Percentiles rank a stretch among this genome's conserved stretches.
Conservation (phyloP, 2,329 filamentous ascomycete species). For the Phoma sp. region DNA sequence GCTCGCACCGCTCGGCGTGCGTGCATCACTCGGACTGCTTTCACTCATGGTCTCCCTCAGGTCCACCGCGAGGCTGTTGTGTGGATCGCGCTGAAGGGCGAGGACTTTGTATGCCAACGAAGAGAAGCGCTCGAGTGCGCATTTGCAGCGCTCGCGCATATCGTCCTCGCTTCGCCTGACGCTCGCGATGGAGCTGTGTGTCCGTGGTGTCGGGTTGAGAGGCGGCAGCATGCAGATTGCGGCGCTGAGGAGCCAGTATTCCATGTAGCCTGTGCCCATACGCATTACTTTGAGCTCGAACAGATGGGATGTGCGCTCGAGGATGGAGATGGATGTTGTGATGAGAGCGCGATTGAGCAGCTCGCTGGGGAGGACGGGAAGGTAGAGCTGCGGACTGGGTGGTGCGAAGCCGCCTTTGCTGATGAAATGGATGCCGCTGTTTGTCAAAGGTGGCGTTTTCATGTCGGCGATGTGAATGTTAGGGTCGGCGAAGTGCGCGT, state of each 20-base stretch:
- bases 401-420: slow-evolving; percentile 12
- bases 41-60: slow-evolving; percentile 29
- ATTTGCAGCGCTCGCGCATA: slow-evolving; percentile 32
- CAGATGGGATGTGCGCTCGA: slow-evolving; percentile 38
- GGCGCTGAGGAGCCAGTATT: slow-evolving; percentile 45
- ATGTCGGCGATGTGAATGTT: slow-evolving; percentile 1
- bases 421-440: neutral
- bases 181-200: slow-evolving; percentile 20
- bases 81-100: slow-evolving; percentile 40
- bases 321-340: slow-evolving; percentile 35
- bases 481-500: slow-evolving; percentile 8
- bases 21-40: slow-evolving; percentile 6
- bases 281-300: slow-evolving; percentile 47
- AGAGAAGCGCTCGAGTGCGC: slow-evolving; percentile 38
- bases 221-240: slow-evolving; percentile 41
- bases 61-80: slow-evolving; percentile 28
- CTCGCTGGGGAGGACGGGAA: slow-evolving; percentile 32
- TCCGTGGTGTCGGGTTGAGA: slow-evolving; percentile 16
- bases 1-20: slow-evolving; percentile 3
- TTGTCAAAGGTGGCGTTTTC: neutral
- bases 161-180: slow-evolving; percentile 26
- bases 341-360: slow-evolving; percentile 40
- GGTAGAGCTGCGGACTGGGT: slow-evolving; percentile 12
- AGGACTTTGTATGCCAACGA: slow-evolving; percentile 39
- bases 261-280: slow-evolving; percentile 47